phyloP scores from a whole-genome alignment of 2,329 filamentous ascomycete genomes.

The Fusarium nelsonii region DNA sequence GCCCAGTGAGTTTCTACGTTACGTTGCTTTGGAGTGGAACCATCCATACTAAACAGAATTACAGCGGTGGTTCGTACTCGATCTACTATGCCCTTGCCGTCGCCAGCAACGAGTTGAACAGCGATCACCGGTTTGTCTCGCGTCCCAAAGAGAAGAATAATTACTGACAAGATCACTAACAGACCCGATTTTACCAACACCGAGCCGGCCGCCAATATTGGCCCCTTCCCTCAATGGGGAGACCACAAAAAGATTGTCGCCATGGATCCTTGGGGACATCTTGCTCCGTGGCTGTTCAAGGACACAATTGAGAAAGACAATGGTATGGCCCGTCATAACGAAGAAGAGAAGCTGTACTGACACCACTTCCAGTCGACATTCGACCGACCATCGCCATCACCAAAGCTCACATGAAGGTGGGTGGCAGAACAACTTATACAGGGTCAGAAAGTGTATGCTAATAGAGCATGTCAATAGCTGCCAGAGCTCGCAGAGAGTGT shows the following conservation, averaged over 20 bases:
- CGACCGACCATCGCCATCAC: constrained; percentile 93
- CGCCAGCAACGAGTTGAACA: constrained; percentile 87
- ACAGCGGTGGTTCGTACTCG: constrained; percentile 86
- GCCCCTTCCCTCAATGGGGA: constrained; percentile 89
- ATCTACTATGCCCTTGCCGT: constrained; percentile 96
- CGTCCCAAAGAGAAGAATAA: background rate
- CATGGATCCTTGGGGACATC: constrained; percentile 94
- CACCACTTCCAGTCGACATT: constrained; percentile 72
- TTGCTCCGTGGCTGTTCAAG: constrained; percentile 85
- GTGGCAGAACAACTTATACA: background rate
- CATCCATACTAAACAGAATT: constrained; percentile 22
- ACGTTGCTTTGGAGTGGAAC: background rate
- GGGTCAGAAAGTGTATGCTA: constrained; percentile 1
- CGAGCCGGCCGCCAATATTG: constrained; percentile 89
- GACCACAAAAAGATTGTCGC: constrained; percentile 95
- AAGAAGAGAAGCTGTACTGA: constrained; percentile 14
- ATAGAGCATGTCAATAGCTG: constrained; percentile 59
- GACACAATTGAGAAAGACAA: constrained; percentile 82
- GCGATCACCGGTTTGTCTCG: constrained; percentile 75
- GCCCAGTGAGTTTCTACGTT: constrained; percentile 50
- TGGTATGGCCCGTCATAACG: constrained; percentile 53
- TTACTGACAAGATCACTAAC: constrained; percentile 12
- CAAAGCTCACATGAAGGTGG: constrained; percentile 87
- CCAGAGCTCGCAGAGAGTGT: constrained; percentile 94
- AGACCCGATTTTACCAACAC: constrained; percentile 78